Base-by-base conservation (phyloP, 371 early-diverging fungal genomes). In the Circinella umbellata region DNA sequence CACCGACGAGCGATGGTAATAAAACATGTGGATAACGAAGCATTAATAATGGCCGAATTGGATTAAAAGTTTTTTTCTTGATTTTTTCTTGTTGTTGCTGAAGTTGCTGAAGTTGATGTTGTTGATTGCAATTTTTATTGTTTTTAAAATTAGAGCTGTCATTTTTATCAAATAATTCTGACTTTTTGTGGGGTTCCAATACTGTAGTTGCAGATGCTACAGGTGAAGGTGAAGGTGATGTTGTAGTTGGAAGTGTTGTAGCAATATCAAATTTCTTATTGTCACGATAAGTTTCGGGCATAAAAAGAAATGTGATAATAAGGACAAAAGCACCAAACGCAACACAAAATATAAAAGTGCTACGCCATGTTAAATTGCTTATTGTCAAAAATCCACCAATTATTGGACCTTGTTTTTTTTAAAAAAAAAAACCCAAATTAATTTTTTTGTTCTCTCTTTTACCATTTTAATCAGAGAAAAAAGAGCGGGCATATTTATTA, bases 261-360 rank as follows among this genome's bases (percentile, higher is more conserved):
- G 2, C 46, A 5, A 42, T 15, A 20, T 63, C 63, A 15, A 39
- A 63, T 34, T 8, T 18, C 20, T 39, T 47, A 34, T 34, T 34
- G 6, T 63, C 63, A 39, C 89, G 86, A 65, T 85, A 88, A 0
- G 91, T 91, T 69, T 92, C 92, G 0, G 89, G 88, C 63, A 90
- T 66, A 20, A 84, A 72, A 70, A 91, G 80, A 61, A 85, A 71
- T 5, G 61, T 76, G 6, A 85, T 35, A 4, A 48, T 20, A 17
- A 11, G 4, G 9, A 38, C 6, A 6, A 36, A 11, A 13, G 70
- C 79, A 47, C 87, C 83, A 66, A 85, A 76, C 11, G 81, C 85
- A 11, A 87, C 74, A 72, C 86, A 81, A 69, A 88, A 79, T 79
- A 86, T 88, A 65, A 89, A 89, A 37, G 85, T 83, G 38, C 84